Conservation (phyloP, 2,329 filamentous ascomycete species). For the Magnaporthiopsis rhizophila region DNA sequence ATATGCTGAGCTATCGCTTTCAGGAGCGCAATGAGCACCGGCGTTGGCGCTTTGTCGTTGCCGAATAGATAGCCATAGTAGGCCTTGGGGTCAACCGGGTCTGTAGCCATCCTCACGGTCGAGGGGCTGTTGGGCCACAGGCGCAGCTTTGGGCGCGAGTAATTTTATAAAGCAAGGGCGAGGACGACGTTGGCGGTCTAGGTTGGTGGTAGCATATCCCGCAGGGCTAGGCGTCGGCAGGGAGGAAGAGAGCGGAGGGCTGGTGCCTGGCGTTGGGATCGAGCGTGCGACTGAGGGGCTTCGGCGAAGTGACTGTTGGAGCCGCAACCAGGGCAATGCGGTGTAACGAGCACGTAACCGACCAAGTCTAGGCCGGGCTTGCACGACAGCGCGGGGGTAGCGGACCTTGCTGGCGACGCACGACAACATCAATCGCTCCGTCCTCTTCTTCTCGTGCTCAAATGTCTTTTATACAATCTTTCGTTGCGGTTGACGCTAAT, state of each 20-base stretch:
- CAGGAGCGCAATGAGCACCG: conserved; percentile 59
- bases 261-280: not conserved
- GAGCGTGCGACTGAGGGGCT: not conserved
- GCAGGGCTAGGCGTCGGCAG: not conserved
- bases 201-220: not conserved
- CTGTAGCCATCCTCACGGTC: conserved; percentile 17
- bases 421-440: not conserved
- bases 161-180: conserved; percentile 5
- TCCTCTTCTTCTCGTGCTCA: not conserved
- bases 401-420: not conserved
- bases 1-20: conserved; percentile 62
- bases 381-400: not conserved
- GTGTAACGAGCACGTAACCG: not conserved
- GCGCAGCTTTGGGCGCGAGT: conserved; percentile 11
- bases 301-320: not conserved
- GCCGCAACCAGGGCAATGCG: not conserved
- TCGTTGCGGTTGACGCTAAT: not conserved
- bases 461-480: not conserved
- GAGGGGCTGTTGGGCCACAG: not conserved
- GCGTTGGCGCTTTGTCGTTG: conserved; percentile 58
- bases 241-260: not conserved
- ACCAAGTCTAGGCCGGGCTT: not conserved
- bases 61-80: conserved; percentile 64
- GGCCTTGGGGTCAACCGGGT: conserved; percentile 19
- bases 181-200: conserved; percentile 5